These are phyloP conservation scores for Laetiporus sulphureus DNA, from an alignment of 1,284 basidiomycete genomes.

Conservation along the genomic window DNA sequence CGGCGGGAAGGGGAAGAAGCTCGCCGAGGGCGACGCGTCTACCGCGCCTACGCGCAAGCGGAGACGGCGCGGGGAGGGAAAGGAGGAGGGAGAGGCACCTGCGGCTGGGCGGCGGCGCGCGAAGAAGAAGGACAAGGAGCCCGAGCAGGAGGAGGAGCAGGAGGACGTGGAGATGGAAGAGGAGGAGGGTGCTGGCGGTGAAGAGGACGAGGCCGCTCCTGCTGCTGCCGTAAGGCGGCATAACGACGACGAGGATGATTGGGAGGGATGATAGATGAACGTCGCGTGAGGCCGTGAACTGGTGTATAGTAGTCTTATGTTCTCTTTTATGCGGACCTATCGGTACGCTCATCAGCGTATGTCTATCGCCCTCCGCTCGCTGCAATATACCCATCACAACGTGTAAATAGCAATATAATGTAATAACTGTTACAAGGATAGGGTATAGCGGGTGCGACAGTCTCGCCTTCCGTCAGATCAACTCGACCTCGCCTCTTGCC, in stretches of 20 bases:
- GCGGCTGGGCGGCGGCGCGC: constrained; percentile 10
- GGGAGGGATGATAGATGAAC: too few species aligned
- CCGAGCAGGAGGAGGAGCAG: constrained; percentile 18
- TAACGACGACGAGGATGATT: constrained; percentile 18
- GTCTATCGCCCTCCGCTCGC: too few species aligned
- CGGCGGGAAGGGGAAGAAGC: constrained; percentile 46
- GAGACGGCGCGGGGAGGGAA: constrained; percentile 22
- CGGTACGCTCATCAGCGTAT: too few species aligned
- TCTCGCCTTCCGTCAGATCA: constrained; percentile 39
- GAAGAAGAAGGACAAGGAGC: constrained; percentile 18
- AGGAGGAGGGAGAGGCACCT: constrained; percentile 15
- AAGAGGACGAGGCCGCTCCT: background rate
- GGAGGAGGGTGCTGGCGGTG: background rate
- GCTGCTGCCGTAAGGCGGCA: constrained; percentile 3
- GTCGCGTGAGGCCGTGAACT: too few species aligned
- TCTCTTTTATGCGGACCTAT: too few species aligned
- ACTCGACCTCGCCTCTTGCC: constrained; percentile 59
- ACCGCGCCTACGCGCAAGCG: constrained; percentile 18
- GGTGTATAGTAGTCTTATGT: too few species aligned
- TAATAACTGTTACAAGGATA: too few species aligned
- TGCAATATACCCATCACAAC: too few species aligned
- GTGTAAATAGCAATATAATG: too few species aligned
- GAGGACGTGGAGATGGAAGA: constrained; percentile 12
- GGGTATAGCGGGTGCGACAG: background rate
- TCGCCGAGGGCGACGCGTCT: constrained; percentile 22